Evolutionary conservation across 176 grass and related monocot genomes (phyloP), one percentile per base, ranked within the genome.

Genomic region (Zoysia pacifica): DNA sequence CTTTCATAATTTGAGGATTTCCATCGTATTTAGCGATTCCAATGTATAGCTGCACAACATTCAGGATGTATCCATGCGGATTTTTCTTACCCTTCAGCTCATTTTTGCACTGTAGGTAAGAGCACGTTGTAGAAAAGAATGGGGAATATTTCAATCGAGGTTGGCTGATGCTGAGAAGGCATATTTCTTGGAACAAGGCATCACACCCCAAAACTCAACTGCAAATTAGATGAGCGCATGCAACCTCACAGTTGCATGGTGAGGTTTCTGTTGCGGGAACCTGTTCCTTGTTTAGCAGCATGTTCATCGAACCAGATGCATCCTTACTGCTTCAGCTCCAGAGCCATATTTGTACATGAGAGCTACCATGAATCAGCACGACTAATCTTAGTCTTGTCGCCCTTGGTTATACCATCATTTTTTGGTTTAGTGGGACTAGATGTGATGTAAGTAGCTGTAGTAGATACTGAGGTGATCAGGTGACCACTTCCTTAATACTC

Each of bases 101-200:
- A 48, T 60, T 39, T 56, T n/a, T 19, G 13, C 3, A 11, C 42
- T 7, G 16, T 73, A 97, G 94, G 94, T 97, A 55, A 79, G 94
- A 87, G 85, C 86, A 8, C 89, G 94, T 9, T 97, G 94, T 68
- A 92, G 91, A 59, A 97, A 87, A 86, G 94, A 97, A 55, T 97
- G 91, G 94, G 87, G 80, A 35, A 92, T 97, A 56, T 97, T 97
- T 84, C 94, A 90, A 82, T 73, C 76, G 28, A 85, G 94, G 73
- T 36, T 97, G 80, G 64, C 84, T 12, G 91, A 92, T 55, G 94
- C 94, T 0, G 94, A 97, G 85, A 90, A 90, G 70, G 83, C 83
- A 58, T 94, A 97, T 78, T 97, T 94, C 69, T 83, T 85, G 56
- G 85, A 85, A 62, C 84, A 58, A 61, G 91, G 91, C 42, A 97